Evolutionary conservation across 768 basidiomycete genomes (phyloP), one percentile per base, ranked within the genome.

Genomic region (Porphyrellus cyaneotinctus): DNA sequence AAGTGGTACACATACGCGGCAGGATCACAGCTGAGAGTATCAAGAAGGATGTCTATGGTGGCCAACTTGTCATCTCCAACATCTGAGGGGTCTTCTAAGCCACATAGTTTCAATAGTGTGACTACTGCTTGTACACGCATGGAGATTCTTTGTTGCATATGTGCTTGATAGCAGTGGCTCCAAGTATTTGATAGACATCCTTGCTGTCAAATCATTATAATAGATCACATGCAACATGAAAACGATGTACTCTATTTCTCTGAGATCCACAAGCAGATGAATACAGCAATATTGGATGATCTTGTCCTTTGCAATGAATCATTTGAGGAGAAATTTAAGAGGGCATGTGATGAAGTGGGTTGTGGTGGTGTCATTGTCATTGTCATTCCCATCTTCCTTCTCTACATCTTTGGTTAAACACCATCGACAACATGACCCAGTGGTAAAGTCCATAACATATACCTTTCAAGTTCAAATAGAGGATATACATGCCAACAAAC

Each of bases 281-380:
- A 90, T 74, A 30, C 84, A 84, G 18, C 95, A 83, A 64, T 84
- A 95, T 6, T 95, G 81, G 35, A 91, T 84, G 38, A 76, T 77
- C 71, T 95, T 97, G 72, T 95, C 91, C 67, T 93, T 95, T 4
- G 92, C 85, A 17, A 74, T 60, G 68, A 92, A 91, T 4, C 92
- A 94, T 52, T 78, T 78, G 53, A 93, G 72, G 26, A 95, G 76
- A 63, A 84, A 91, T 43, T 79, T 79, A 38, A 94, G 72, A 8
- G 93, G 71, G 36, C 81, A 76, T 4, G 79, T 70, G 2, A 86
- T 73, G 62, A 95, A 89, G 54, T 91, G 76, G 0, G 89, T 78
- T 0, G 82, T 77, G 0, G 84, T 69, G 0, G 85, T 87, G 5
- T 90, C 87, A 22, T 88, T 85, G 17, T 84, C 81, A 12, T 80